Evolutionary conservation across 192 early-diverging fungal genomes (phyloP), one percentile per base, ranked within the genome.

Genomic region (Coemansia sp.): DNA sequence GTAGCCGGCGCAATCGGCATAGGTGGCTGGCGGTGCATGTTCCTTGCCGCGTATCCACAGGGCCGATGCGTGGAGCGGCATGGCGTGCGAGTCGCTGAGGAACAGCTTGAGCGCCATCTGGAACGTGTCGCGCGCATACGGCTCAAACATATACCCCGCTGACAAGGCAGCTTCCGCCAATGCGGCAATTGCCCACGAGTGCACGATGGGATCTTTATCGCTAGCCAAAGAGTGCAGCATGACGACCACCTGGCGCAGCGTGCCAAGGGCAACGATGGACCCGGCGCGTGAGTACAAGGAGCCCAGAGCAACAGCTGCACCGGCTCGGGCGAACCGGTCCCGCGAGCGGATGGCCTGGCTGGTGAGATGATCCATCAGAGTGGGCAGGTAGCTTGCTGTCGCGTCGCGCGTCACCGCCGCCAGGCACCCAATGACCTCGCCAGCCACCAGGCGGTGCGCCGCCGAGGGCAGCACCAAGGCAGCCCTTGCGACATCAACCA

Each of bases 161-260:
- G 94, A 92, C 48, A 93, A 87, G 6, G 97, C 92, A 0, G 91
- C 93, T 67, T 94, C 80, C 7, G 92, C 89, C 60, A 99, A 75
- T 0, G 95, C 89, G 34, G 90, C 86, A 14, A 98, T 69, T 0
- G 96, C 95, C 95, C 96, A 99, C 3, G 88, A 89, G 69, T 98
- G 95, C 11, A 99, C 95, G 0, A 96, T 77, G 0, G 96, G 94
- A 75, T 99, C 94, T 6, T 93, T 87, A 76, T 99, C 98, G 46
- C 89, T 88, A 2, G 92, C 91, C 33, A 99, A 86, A 3, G 95
- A 95, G 17, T 95, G 88, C 63, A 99, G 77, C 60, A 98, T 88
- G 3, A 93, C 94, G 6, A 97, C 91, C 8, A 95, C 89, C 3
- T 93, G 95, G 36, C 92, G 89, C 41, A 99, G 80, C 67, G 95